These are phyloP conservation scores for Scedosporium aurantiacum DNA, from an alignment of 2,329 filamentous ascomycete genomes.

Conservation along the genomic window DNA sequence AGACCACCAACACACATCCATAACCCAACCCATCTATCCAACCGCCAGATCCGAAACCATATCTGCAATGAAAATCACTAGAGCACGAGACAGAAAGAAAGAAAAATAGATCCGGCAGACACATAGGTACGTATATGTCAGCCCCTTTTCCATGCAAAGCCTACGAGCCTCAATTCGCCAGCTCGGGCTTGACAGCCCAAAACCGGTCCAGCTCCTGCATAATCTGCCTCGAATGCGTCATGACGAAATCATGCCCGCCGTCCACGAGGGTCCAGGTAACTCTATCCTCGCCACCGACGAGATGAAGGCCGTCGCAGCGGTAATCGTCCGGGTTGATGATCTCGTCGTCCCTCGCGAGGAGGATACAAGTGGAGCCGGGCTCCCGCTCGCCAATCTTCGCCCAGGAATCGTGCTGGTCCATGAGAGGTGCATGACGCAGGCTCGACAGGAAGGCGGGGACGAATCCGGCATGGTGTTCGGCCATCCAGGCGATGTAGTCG, in stretches of 20 bases:
- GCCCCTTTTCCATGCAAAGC: neutral
- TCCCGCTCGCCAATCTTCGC: conserved; percentile 28
- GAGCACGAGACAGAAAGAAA: too few species aligned
- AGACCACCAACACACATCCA: too few species aligned
- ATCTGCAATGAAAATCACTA: too few species aligned
- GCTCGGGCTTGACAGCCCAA: conserved; percentile 23
- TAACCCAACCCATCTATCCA: too few species aligned
- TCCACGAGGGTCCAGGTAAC: conserved; percentile 40
- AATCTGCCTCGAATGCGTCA: conserved; percentile 37
- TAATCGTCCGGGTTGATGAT: conserved; percentile 42
- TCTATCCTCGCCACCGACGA: conserved; percentile 37
- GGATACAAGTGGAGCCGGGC: conserved; percentile 34
- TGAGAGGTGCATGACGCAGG: conserved; percentile 42
- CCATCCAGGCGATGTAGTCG: conserved; percentile 46
- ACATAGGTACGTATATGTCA: too few species aligned
- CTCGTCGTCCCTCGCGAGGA: conserved; percentile 40
- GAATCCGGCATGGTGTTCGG: conserved; percentile 44
- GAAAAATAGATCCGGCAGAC: too few species aligned
- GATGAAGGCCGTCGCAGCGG: conserved; percentile 34
- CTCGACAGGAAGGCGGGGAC: conserved; percentile 49
- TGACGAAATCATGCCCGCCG: conserved; percentile 51
- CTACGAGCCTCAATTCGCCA: neutral
- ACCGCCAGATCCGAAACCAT: too few species aligned
- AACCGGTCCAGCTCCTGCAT: conserved; percentile 35
- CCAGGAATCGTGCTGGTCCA: conserved; percentile 41